Conservation (phyloP, 352 stramenopile genomes). For the Chrysophaeum taylorii region DNA sequence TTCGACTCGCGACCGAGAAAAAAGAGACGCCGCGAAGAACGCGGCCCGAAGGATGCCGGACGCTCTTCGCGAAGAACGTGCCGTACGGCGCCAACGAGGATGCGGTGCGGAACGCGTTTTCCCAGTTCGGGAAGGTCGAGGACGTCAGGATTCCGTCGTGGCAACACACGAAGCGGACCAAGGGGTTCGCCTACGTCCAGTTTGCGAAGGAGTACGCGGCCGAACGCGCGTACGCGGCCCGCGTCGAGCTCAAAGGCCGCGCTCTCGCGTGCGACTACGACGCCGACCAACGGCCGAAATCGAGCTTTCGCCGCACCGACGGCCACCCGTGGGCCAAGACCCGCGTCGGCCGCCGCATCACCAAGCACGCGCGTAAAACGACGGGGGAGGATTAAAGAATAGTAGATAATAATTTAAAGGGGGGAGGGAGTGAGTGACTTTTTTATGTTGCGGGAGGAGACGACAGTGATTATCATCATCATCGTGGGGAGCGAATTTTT, state of each 20-base stretch:
- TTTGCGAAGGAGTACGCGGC: conserved; percentile 76
- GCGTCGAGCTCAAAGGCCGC: conserved; percentile 56
- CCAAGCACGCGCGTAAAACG: too few species aligned
- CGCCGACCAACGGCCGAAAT: conserved; percentile 67
- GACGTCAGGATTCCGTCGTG: conserved; percentile 81
- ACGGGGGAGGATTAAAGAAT: too few species aligned
- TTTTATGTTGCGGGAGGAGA: too few species aligned
- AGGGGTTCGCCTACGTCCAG: conserved; percentile 93
- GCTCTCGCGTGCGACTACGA: conserved; percentile 84
- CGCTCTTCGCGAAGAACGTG: conserved; percentile 85
- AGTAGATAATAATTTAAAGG: too few species aligned
- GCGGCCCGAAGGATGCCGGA: conserved; percentile 64
- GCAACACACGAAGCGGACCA: conserved; percentile 81
- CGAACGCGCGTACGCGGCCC: conserved; percentile 57
- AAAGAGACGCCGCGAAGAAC: conserved; percentile 4
- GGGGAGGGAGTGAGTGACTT: too few species aligned
- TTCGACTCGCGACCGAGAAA: conserved; percentile 45
- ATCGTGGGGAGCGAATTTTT: too few species aligned
- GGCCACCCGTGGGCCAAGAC: conserved; percentile 41
- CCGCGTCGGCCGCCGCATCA: too few species aligned
- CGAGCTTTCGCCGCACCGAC: conserved; percentile 60
- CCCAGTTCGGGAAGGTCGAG: conserved; percentile 55
- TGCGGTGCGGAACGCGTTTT: conserved; percentile 63
- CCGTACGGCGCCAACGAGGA: conserved; percentile 68
- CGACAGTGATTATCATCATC: too few species aligned